phyloP scores from a whole-genome alignment of 2,329 filamentous ascomycete species.

The Scedosporium boydii region DNA sequence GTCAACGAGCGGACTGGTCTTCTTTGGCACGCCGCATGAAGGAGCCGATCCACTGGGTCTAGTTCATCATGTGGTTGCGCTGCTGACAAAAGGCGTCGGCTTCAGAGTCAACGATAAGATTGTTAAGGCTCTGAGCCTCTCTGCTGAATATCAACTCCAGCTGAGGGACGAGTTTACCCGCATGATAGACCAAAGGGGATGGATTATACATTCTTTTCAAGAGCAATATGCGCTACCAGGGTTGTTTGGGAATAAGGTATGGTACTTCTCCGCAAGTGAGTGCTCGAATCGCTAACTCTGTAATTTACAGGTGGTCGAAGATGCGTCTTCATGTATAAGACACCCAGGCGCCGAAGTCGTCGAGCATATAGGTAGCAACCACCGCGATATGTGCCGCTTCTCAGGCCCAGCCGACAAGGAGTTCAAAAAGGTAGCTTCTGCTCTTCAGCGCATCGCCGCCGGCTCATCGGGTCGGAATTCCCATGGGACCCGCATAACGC shows the following conservation, averaged over 20 bases:
- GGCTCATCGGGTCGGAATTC: too few species aligned
- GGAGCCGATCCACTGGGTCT: conserved; percentile 15
- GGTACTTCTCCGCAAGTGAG: not conserved
- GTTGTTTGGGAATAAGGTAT: conserved; percentile 3
- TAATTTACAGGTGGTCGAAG: not conserved
- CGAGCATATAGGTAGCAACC: conserved; percentile 22
- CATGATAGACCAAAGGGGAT: conserved; percentile 18
- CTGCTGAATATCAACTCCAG: conserved; percentile 20
- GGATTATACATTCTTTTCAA: conserved; percentile 27
- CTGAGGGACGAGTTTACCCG: conserved; percentile 20
- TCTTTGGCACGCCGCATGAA: conserved; percentile 24
- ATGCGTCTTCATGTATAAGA: conserved; percentile 22
- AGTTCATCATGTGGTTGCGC: conserved; percentile 13
- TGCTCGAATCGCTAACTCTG: not conserved
- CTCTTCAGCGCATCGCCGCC: conserved; percentile 1
- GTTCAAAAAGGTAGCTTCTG: conserved; percentile 20
- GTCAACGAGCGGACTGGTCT: conserved; percentile 18
- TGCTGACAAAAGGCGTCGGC: conserved; percentile 10
- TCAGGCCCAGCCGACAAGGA: conserved; percentile 17
- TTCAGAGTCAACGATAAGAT: conserved; percentile 22
- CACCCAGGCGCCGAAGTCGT: conserved; percentile 18
- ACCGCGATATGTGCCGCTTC: conserved; percentile 27
- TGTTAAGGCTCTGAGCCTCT: conserved; percentile 21
- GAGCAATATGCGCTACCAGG: conserved; percentile 14
- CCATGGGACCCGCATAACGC: too few species aligned